Conservation (phyloP, 1,284 basidiomycete genomes). For the Leccinum subfulvum region DNA sequence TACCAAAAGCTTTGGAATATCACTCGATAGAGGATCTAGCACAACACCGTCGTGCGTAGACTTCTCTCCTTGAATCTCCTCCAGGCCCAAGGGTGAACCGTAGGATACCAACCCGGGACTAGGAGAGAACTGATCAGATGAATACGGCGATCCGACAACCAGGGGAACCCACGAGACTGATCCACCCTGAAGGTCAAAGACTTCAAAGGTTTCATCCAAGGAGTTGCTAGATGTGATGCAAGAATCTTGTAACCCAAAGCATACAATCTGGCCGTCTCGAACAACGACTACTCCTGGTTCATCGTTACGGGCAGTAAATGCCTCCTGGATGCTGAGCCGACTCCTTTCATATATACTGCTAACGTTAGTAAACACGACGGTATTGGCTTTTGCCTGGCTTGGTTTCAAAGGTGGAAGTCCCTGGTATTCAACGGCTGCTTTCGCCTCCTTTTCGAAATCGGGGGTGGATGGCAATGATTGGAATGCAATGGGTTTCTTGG, state of each 20-base stretch:
- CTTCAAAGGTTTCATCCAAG: conserved; percentile 18
- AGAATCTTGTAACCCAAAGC: conserved; percentile 31
- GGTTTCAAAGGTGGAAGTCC: conserved; percentile 63
- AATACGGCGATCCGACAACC: neutral
- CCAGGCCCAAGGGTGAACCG: conserved; percentile 58
- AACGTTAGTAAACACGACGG: conserved; percentile 62
- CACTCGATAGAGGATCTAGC: conserved; percentile 46
- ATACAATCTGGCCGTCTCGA: conserved; percentile 42
- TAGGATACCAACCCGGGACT: conserved; percentile 61
- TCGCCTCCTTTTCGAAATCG: conserved; percentile 55
- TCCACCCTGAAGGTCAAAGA: conserved; percentile 26
- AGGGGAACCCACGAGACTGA: conserved; percentile 48
- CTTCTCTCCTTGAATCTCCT: conserved; percentile 59
- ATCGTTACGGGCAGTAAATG: conserved; percentile 19
- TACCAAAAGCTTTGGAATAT: conserved; percentile 44
- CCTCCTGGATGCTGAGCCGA: conserved; percentile 22
- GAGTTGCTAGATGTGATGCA: conserved; percentile 16
- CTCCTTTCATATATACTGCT: conserved; percentile 44
- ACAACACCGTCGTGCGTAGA: conserved; percentile 70
- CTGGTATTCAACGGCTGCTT: conserved; percentile 56
- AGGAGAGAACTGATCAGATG: neutral
- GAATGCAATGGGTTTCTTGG: conserved; percentile 45
- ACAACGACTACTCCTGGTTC: conserved; percentile 40
- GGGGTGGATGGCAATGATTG: conserved; percentile 57
- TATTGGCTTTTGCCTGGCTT: conserved; percentile 34